phyloP scores from a whole-genome alignment of 148 eudicot species.

The Fallopia convolvulus region DNA sequence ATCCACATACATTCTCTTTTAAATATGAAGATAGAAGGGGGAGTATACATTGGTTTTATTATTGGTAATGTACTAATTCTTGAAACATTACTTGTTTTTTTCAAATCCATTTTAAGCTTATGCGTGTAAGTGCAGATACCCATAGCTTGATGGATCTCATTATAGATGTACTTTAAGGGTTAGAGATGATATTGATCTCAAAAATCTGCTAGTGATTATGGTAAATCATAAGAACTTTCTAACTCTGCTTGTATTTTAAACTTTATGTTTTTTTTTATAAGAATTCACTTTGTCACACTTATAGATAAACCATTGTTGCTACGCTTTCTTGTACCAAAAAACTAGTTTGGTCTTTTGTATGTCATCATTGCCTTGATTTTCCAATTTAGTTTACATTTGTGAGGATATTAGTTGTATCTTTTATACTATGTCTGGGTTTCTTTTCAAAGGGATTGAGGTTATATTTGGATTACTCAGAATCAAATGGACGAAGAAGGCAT shows the following conservation, averaged over 20 bases:
- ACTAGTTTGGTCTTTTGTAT: no score
- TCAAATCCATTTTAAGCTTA: neutral
- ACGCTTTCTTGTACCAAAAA: no score
- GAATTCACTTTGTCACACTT: no score
- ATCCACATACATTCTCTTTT: slow-evolving; percentile 47
- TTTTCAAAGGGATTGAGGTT: slow-evolving; percentile 57
- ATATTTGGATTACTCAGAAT: slow-evolving; percentile 53
- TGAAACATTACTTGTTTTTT: neutral
- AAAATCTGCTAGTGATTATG: slow-evolving; percentile 68
- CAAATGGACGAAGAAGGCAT: slow-evolving; percentile 33
- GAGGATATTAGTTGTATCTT: neutral
- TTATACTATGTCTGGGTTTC: neutral
- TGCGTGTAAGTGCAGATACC: slow-evolving; percentile 38
- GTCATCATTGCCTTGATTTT: no score
- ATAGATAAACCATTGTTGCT: no score
- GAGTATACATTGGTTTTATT: slow-evolving; percentile 69
- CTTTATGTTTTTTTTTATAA: neutral
- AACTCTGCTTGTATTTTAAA: no score
- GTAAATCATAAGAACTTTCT: slow-evolving; percentile 23
- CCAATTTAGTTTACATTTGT: no score
- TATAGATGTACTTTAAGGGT: slow-evolving; percentile 80
- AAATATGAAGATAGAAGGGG: slow-evolving; percentile 79
- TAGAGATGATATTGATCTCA: slow-evolving; percentile 81
- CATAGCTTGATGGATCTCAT: slow-evolving; percentile 68
- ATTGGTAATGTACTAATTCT: slow-evolving; percentile 44